A percentile compares a stretch with the other conserved stretches of the same genome.
Evolutionary conservation across 768 basidiomycete species (phyloP).

Genomic region (Kwoniella botswanensis): DNA sequence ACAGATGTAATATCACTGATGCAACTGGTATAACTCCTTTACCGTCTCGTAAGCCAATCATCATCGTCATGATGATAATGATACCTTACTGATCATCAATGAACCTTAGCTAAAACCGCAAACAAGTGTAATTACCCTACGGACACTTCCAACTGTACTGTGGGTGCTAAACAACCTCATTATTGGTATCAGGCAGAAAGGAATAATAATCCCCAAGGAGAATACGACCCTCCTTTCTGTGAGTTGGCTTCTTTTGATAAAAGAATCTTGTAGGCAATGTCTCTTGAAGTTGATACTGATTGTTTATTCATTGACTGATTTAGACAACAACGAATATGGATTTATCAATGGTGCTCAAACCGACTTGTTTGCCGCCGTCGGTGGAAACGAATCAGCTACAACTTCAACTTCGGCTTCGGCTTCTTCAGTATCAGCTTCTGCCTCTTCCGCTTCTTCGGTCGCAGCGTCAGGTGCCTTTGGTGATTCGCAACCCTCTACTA

Average conservation of each 20-base stretch:
- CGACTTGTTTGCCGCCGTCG: constrained; percentile 47
- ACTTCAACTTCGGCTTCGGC: constrained; percentile 8
- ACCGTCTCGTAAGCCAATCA: constrained; percentile 44
- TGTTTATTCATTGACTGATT: background rate
- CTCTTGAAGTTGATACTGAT: too few relatives aligned
- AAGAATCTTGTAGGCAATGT: background rate
- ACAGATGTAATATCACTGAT: constrained; percentile 53
- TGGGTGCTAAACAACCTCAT: constrained; percentile 54
- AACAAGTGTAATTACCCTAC: constrained; percentile 53
- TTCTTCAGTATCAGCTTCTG: background rate
- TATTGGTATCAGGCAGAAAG: constrained; percentile 52
- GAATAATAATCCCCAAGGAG: constrained; percentile 51
- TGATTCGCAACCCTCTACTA: background rate
- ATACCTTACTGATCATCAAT: too few relatives aligned
- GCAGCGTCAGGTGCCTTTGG: constrained; percentile 10
- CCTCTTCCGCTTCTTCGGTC: background rate
- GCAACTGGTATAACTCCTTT: constrained; percentile 44
- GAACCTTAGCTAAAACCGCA: constrained; percentile 43
- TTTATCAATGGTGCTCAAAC: constrained; percentile 57
- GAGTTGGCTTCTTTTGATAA: constrained; percentile 3
- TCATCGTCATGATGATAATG: background rate
- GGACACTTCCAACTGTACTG: constrained; percentile 53
- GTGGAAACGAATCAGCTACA: background rate
- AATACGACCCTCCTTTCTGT: constrained; percentile 55
- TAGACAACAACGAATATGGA: constrained; percentile 55